These are phyloP conservation scores for Aspergillus latus DNA, from an alignment of 2,329 filamentous ascomycete genomes.

Conservation along the genomic window DNA sequence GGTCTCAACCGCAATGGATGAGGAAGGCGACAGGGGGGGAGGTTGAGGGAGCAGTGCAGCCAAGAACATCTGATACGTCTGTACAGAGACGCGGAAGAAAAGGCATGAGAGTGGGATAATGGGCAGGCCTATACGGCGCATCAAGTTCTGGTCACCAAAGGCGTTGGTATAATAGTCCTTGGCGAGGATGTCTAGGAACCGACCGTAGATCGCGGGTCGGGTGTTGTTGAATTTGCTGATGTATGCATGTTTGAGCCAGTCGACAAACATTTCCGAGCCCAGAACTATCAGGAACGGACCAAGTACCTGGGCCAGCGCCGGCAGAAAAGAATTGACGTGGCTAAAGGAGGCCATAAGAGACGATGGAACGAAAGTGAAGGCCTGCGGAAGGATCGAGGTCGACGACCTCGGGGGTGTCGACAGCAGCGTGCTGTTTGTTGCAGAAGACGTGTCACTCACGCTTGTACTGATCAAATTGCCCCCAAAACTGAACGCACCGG, in stretches of 20 bases:
- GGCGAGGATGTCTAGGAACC: constrained; percentile 88
- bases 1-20: constrained; percentile 35
- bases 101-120: constrained; percentile 89
- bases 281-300: constrained; percentile 92
- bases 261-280: constrained; percentile 93
- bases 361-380: constrained; percentile 75
- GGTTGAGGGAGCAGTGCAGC: constrained; percentile 80
- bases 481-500: constrained; percentile 71
- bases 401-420: constrained; percentile 56
- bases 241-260: constrained; percentile 96
- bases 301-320: constrained; percentile 70
- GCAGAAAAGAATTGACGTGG: constrained; percentile 44
- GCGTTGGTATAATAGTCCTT: constrained; percentile 99
- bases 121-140: constrained; percentile 82
- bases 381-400: constrained; percentile 78
- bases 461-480: constrained; percentile 37
- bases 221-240: constrained; percentile 99
- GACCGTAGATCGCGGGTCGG: constrained; percentile 82
- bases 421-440: constrained; percentile 52
- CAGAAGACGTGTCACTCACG: constrained; percentile 31
- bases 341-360: constrained; percentile 49
- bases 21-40: constrained; percentile 57
- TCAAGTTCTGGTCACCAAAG: constrained; percentile 86
- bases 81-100: constrained; percentile 89
- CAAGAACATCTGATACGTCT: constrained; percentile 98